These are phyloP conservation scores for Nidula niveotomentosa DNA, from an alignment of 1,284 basidiomycete genomes.

Conservation along the genomic window DNA sequence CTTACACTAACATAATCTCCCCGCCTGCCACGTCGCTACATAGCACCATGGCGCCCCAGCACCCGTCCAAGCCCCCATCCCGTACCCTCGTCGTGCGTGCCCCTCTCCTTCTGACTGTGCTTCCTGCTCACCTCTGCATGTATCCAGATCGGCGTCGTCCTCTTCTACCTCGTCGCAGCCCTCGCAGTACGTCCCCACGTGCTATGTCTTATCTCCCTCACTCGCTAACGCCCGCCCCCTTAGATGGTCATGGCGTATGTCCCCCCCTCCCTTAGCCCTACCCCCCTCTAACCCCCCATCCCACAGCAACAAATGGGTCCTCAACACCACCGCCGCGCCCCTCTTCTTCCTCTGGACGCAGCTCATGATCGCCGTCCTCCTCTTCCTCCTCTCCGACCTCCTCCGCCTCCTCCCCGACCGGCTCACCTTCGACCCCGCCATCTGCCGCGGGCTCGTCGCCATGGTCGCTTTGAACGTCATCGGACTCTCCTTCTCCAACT, in stretches of 20 bases:
- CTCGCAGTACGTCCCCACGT: constrained; percentile 58
- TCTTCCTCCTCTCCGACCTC: constrained; percentile 67
- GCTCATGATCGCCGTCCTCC: constrained; percentile 72
- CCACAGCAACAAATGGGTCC: constrained; percentile 78
- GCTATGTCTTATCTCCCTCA: constrained; percentile 14
- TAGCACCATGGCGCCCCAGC: not conserved
- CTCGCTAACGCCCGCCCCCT: constrained; percentile 1
- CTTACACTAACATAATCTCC: too few species aligned
- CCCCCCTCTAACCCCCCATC: constrained; percentile 4
- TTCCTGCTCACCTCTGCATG: not conserved
- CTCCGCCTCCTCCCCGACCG: constrained; percentile 63
- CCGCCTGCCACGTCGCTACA: too few species aligned
- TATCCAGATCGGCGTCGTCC: constrained; percentile 59
- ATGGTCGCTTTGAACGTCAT: constrained; percentile 76
- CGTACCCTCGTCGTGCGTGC: not conserved
- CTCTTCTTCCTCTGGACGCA: constrained; percentile 87
- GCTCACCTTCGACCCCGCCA: constrained; percentile 55
- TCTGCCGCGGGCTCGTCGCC: constrained; percentile 71
- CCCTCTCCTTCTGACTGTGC: not conserved
- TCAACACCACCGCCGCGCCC: constrained; percentile 66
- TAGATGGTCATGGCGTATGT: constrained; percentile 83
- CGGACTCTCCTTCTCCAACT: constrained; percentile 87
- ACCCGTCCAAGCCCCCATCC: not conserved
- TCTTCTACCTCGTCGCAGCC: constrained; percentile 82
- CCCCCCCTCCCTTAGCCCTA: constrained; percentile 1